A percentile compares a stretch with the other conserved stretches of the same genome.
Conservation (phyloP, 1,284 basidiomycete species). For the Papiliotrema nemorosa region DNA sequence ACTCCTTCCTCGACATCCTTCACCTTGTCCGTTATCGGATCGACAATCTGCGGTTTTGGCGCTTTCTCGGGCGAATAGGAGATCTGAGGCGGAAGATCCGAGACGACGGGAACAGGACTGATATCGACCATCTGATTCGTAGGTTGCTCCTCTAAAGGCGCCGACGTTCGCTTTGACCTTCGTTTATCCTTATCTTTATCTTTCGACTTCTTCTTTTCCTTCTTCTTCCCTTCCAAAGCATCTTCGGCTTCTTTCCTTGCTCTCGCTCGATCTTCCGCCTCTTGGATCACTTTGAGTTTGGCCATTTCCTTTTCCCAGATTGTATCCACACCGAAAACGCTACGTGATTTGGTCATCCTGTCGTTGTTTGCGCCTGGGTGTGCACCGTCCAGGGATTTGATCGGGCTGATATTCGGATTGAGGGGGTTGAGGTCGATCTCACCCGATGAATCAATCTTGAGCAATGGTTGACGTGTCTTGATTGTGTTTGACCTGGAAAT, state of each 20-base stretch:
- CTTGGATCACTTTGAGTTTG: constrained; percentile 37
- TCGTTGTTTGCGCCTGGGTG: not conserved
- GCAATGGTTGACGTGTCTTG: constrained; percentile 7
- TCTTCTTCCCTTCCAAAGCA: constrained; percentile 8
- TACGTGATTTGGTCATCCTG: constrained; percentile 32
- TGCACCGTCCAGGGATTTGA: no score
- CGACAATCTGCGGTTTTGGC: not conserved
- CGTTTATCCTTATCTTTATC: constrained; percentile 9
- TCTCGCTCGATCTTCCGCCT: constrained; percentile 17
- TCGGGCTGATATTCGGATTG: not conserved
- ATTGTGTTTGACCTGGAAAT: not conserved
- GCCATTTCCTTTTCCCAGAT: constrained; percentile 47
- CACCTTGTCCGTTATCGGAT: not conserved
- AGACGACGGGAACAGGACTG: constrained; percentile 4
- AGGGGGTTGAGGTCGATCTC: not conserved
- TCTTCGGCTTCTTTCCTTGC: constrained; percentile 3
- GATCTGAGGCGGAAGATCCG: constrained; percentile 10
- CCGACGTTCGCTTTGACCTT: not conserved
- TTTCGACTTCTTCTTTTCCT: constrained; percentile 11
- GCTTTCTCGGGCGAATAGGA: constrained; percentile 14
- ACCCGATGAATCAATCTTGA: constrained; percentile 10
- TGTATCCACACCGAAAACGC: constrained; percentile 46
- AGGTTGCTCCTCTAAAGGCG: not conserved
- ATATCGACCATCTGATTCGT: not conserved
- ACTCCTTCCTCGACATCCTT: not conserved